A percentile compares a stretch with the other conserved stretches of the same genome.
phyloP scores from a whole-genome alignment of 257 asterid genomes.

The Craterostigma plantagineum region DNA sequence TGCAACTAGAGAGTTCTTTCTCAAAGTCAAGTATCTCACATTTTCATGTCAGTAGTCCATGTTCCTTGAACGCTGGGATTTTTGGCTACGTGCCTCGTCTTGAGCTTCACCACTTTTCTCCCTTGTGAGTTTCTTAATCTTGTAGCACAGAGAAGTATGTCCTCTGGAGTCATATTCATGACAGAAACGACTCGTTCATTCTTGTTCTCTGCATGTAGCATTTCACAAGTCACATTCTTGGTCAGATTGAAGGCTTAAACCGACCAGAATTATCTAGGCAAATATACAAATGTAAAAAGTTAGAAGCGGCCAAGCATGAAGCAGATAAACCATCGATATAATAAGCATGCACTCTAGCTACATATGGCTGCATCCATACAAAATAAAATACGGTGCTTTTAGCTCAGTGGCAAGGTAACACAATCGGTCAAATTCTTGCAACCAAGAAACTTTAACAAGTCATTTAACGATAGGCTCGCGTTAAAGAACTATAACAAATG shows the following conservation, averaged over 20 bases:
- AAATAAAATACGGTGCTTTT: no score
- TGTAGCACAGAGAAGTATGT: slow-evolving; percentile 35
- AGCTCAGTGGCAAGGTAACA: no score
- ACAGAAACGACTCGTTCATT: slow-evolving; percentile 72
- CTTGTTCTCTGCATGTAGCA: slow-evolving; percentile 38
- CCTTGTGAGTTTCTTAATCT: slow-evolving; percentile 79
- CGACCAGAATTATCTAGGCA: no score
- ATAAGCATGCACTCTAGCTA: no score
- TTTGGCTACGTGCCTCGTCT: slow-evolving; percentile 53
- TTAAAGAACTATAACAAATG: no score
- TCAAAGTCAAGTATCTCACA: slow-evolving; percentile 8
- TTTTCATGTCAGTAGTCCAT: slow-evolving; percentile 53
- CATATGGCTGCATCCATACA: no score
- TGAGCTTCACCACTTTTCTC: slow-evolving; percentile 71
- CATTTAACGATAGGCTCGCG: no score
- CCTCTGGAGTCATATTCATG: slow-evolving; percentile 56
- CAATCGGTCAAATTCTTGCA: no score
- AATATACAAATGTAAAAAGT: no score
- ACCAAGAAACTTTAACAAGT: no score
- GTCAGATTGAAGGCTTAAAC: not conserved
- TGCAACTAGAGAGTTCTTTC: not conserved
- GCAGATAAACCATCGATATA: no score
- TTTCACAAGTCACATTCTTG: not conserved
- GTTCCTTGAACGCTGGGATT: slow-evolving; percentile 88
- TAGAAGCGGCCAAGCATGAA: no score